Conservation (phyloP, 257 asterid species). For the Oldenlandia corymbosa region DNA sequence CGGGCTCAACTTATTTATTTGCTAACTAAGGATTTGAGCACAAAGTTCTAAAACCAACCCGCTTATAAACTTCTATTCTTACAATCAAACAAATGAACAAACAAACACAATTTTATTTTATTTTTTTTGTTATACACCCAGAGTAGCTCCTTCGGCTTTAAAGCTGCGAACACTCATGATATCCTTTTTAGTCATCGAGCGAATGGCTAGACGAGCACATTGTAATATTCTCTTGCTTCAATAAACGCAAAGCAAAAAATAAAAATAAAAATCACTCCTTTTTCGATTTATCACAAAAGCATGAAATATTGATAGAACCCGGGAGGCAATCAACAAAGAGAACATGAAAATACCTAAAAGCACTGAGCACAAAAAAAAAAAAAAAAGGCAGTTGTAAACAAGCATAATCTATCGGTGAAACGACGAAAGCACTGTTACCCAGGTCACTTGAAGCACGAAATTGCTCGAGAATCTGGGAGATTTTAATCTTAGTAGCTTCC, state of each 20-base stretch:
- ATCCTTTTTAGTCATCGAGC: background rate
- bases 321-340: background rate
- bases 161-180: background rate
- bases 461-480: slow-evolving; percentile 43
- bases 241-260: background rate
- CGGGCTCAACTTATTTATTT: no score
- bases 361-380: background rate
- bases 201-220: background rate
- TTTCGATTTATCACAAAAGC: background rate
- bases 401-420: background rate
- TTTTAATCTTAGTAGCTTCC: slow-evolving; percentile 46
- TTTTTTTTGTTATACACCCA: no score
- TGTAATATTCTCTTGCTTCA: background rate
- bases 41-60: background rate
- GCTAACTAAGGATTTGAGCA: background rate
- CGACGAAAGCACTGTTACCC: slow-evolving; percentile 27
- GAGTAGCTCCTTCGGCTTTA: background rate
- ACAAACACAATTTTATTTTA: no score
- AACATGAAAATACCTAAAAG: background rate
- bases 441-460: slow-evolving; percentile 43
- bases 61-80: background rate
- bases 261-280: background rate
- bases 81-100: background rate
- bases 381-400: no score
- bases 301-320: background rate